These are phyloP conservation scores for Albophoma yamanashiensis DNA, from an alignment of 2,329 filamentous ascomycete species.

Conservation along the genomic window DNA sequence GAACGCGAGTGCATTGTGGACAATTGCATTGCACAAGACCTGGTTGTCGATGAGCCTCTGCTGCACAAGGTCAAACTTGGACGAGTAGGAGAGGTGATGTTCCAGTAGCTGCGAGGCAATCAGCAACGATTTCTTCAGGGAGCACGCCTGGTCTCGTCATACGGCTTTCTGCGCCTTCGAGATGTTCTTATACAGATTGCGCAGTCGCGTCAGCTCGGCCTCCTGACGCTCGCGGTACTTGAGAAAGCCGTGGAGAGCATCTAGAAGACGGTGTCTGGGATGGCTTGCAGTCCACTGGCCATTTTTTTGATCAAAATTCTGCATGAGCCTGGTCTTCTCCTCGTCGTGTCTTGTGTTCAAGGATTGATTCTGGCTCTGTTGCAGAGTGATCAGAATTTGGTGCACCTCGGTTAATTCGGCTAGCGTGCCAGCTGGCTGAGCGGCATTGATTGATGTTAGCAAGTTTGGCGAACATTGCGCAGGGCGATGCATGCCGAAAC, in stretches of 20 bases:
- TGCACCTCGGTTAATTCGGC: conserved; percentile 12
- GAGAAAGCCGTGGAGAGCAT: conserved; percentile 26
- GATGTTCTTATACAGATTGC: conserved; percentile 24
- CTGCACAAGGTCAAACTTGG: conserved; percentile 36
- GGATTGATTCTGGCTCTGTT: conserved; percentile 10
- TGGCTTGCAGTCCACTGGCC: conserved; percentile 24
- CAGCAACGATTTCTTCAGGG: background rate
- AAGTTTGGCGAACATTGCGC: background rate
- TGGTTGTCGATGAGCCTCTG: conserved; percentile 33
- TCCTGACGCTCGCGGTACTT: conserved; percentile 22
- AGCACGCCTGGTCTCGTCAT: background rate
- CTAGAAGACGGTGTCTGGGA: conserved; percentile 26
- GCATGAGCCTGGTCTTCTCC: conserved; percentile 19
- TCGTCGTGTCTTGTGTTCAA: conserved; percentile 14
- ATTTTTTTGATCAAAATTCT: conserved; percentile 14
- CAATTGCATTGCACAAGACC: conserved; percentile 32
- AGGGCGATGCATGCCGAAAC: too few relatives aligned
- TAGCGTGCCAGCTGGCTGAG: background rate
- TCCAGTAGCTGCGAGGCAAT: conserved; percentile 34
- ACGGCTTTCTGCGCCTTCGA: conserved; percentile 22
- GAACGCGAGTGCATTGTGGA: conserved; percentile 30
- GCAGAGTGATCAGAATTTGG: conserved; percentile 14
- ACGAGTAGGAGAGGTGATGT: conserved; percentile 43
- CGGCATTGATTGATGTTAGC: background rate
- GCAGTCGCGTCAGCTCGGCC: conserved; percentile 24